These are phyloP conservation scores for Boletus pseudopeckii DNA, from an alignment of 768 basidiomycete genomes.

Conservation along the genomic window DNA sequence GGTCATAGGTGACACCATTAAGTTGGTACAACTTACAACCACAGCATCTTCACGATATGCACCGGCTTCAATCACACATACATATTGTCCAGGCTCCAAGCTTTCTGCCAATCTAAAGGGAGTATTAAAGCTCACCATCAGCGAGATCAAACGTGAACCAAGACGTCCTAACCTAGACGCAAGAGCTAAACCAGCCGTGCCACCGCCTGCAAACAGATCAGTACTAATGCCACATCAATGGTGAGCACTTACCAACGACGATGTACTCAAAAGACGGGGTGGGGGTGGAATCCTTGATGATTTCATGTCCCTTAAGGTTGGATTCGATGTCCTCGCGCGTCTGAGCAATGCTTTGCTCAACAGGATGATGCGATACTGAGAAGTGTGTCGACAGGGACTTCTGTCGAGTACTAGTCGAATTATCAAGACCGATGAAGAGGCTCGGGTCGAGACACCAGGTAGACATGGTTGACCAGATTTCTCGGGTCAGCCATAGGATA, in stretches of 20 bases:
- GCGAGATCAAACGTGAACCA: not conserved
- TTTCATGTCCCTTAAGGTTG: not conserved
- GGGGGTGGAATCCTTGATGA: not conserved
- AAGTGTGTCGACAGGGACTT: not conserved
- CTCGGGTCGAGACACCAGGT: not conserved
- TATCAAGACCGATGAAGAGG: not conserved
- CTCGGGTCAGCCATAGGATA: not conserved
- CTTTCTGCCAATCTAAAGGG: slow-evolving; percentile 10
- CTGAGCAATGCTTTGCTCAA: not conserved
- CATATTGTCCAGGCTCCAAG: slow-evolving; percentile 10
- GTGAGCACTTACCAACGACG: slow-evolving; percentile 7
- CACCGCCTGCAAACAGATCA: slow-evolving; percentile 9
- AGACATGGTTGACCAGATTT: not conserved
- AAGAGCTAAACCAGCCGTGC: slow-evolving; percentile 16
- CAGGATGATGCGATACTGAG: not conserved
- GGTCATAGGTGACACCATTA: not conserved
- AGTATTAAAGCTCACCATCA: not conserved
- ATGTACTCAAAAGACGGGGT: slow-evolving; percentile 9
- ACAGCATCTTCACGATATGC: slow-evolving; percentile 5
- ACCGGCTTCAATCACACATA: slow-evolving; percentile 21
- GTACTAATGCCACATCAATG: not conserved
- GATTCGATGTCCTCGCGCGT: not conserved
- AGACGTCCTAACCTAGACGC: slow-evolving; percentile 7
- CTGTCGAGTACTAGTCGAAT: not conserved
- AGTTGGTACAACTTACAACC: slow-evolving; percentile 7